phyloP scores from a whole-genome alignment of 2,329 filamentous ascomycete species.

The Chaetoscypha palmicola region DNA sequence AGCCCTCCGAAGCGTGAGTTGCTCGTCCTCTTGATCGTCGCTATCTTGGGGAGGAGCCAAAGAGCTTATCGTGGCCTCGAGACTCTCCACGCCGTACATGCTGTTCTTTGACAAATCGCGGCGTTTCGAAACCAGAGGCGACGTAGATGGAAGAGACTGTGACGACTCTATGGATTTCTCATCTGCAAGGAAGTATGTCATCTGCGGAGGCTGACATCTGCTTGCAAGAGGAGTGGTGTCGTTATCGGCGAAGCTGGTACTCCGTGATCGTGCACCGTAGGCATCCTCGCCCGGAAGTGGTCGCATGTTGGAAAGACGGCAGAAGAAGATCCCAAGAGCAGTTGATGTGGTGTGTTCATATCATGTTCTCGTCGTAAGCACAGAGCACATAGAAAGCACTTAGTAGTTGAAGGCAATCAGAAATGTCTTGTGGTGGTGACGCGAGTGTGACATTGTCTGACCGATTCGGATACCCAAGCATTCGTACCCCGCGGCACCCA shows the following conservation, averaged over 20 bases:
- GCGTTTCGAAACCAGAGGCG: constrained; percentile 20
- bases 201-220: constrained; percentile 35
- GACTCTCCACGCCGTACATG: constrained; percentile 29
- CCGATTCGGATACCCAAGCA: too few species aligned
- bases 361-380: too few species aligned
- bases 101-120: constrained; percentile 33
- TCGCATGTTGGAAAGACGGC: constrained; percentile 33
- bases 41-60: constrained; percentile 19
- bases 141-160: constrained; percentile 29
- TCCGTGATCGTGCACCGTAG: constrained; percentile 33
- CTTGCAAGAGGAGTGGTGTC: constrained; percentile 32
- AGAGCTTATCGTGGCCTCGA: constrained; percentile 30
- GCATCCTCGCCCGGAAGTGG: constrained; percentile 41
- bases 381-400: too few species aligned
- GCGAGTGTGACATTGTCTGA: constrained; percentile 8
- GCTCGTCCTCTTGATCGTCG: constrained; percentile 23
- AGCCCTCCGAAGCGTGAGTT: constrained; percentile 21
- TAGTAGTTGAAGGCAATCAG: too few species aligned
- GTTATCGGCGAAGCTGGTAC: constrained; percentile 34
- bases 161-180: constrained; percentile 42
- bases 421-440: neutral
- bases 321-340: too few species aligned
- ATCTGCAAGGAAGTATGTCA: constrained; percentile 47
- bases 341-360: too few species aligned
- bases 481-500: constrained; percentile 8